These are phyloP conservation scores for Fomes fomentarius DNA, from an alignment of 1,284 basidiomycete species.

Conservation along the genomic window DNA sequence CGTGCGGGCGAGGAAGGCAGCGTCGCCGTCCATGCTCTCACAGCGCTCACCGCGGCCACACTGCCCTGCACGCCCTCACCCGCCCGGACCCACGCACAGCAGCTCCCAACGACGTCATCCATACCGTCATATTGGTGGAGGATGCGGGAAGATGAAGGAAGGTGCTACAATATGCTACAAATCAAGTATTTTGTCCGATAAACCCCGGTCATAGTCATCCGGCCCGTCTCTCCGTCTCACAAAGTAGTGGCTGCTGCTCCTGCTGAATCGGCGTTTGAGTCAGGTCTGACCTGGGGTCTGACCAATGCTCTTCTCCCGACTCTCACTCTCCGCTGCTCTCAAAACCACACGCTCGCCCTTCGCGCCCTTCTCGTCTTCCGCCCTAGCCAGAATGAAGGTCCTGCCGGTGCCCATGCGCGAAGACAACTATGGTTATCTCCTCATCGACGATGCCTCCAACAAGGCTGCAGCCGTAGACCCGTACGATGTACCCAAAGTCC, in stretches of 20 bases:
- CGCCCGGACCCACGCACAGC: too few species aligned
- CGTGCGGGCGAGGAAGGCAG: neutral
- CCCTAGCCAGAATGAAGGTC: constrained; percentile 60
- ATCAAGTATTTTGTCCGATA: neutral
- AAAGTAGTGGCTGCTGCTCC: too few species aligned
- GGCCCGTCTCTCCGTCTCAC: constrained; percentile 1
- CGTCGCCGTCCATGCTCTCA: neutral
- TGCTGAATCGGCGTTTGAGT: too few species aligned
- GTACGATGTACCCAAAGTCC: constrained; percentile 81
- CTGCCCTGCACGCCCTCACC: neutral
- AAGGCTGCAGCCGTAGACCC: constrained; percentile 83
- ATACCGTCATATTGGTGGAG: too few species aligned
- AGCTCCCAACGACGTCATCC: too few species aligned
- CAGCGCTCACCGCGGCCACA: neutral
- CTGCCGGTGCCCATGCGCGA: constrained; percentile 77
- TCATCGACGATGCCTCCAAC: constrained; percentile 73
- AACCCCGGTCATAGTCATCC: constrained; percentile 7
- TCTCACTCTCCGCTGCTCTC: constrained; percentile 1
- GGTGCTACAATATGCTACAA: too few species aligned
- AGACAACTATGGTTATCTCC: constrained; percentile 90
- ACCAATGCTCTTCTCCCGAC: constrained; percentile 8
- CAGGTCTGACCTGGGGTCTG: too few species aligned
- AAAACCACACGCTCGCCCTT: neutral
- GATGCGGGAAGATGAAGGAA: too few species aligned
- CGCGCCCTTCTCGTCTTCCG: constrained; percentile 30